Conservation (phyloP, 2,329 filamentous ascomycete species). For the Pseudopithomyces chartarum region DNA sequence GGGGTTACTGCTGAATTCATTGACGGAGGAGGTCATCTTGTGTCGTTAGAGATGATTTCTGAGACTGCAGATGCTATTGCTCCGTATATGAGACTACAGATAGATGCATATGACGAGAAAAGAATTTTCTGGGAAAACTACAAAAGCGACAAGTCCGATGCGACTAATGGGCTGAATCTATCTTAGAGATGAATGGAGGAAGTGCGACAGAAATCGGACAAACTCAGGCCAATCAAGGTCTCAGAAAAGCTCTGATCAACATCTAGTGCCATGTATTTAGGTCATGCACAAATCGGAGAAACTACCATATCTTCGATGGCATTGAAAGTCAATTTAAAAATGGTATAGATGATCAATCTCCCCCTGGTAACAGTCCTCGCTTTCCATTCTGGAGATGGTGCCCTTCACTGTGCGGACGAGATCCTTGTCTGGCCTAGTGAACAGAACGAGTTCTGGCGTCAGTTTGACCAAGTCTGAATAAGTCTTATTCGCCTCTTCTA, state of each 20-base stretch:
- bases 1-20: background rate
- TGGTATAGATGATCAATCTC: slow-evolving; percentile 9
- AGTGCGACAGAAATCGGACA: background rate
- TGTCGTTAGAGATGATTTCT: background rate
- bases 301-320: background rate
- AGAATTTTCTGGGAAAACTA: background rate
- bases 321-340: background rate
- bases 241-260: too few species aligned
- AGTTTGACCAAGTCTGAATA: slow-evolving; percentile 9
- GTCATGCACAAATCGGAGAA: background rate
- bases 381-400: slow-evolving; percentile 1
- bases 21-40: background rate
- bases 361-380: slow-evolving; percentile 5
- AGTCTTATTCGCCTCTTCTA: slow-evolving; percentile 14
- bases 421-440: slow-evolving; percentile 4
- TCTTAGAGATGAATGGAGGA: background rate
- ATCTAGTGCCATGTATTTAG: too few species aligned
- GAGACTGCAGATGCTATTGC: background rate
- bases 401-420: slow-evolving; percentile 11
- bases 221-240: background rate
- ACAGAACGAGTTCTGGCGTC: background rate
- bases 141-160: background rate
- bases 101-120: background rate
- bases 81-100: background rate
- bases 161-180: background rate